phyloP scores from a whole-genome alignment of 441 rosid species.

The Theobroma grandiflorum region DNA sequence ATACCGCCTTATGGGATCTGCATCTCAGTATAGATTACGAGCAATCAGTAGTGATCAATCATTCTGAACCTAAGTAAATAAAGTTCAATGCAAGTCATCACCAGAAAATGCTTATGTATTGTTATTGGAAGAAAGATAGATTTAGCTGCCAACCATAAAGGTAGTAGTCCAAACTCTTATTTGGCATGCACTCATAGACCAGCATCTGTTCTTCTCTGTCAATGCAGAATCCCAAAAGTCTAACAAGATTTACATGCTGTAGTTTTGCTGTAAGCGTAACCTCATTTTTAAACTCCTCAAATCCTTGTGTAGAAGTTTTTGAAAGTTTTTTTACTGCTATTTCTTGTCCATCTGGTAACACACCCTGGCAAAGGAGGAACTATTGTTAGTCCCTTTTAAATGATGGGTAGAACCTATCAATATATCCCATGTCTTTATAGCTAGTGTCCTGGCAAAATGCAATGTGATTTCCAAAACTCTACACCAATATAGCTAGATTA shows the following conservation, averaged over 20 bases:
- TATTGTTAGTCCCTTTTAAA: neutral
- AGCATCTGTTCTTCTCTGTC: slow-evolving; percentile 40
- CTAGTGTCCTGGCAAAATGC: neutral
- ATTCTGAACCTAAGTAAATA: neutral
- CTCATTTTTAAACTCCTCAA: neutral
- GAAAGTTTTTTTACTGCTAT: slow-evolving; percentile 6
- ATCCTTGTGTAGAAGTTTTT: neutral
- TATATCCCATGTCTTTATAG: neutral
- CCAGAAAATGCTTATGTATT: neutral
- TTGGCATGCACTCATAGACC: slow-evolving; percentile 42
- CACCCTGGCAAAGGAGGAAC: neutral
- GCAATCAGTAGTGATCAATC: neutral
- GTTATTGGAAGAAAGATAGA: neutral
- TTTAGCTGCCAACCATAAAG: slow-evolving; percentile 29
- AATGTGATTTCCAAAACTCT: neutral
- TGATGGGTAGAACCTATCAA: neutral
- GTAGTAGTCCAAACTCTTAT: slow-evolving; percentile 39
- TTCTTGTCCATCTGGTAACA: neutral
- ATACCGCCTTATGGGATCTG: slow-evolving; percentile 11
- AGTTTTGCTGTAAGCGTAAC: slow-evolving; percentile 39
- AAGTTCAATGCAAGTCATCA: neutral
- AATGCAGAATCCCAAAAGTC: slow-evolving; percentile 38
- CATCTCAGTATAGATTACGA: neutral
- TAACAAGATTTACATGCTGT: slow-evolving; percentile 40
- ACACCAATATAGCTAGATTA: neutral